phyloP scores from a whole-genome alignment of 148 eudicot genomes.

The Nyssa sinensis region DNA sequence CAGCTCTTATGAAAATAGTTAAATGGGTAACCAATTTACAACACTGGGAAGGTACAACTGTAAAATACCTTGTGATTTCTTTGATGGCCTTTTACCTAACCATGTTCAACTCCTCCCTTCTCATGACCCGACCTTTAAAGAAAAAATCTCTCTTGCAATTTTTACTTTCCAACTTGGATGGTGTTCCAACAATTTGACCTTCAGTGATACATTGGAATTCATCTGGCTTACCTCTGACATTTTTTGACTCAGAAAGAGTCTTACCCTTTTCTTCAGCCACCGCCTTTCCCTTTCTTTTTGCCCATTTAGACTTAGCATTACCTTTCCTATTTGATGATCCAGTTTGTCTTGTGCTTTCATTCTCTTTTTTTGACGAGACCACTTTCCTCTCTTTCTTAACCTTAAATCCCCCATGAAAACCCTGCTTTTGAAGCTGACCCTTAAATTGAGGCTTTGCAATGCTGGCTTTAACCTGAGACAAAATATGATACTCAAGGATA shows the following conservation, averaged over 20 bases:
- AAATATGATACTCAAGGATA: background rate
- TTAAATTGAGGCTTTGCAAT: slow-evolving; percentile 27
- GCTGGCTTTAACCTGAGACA: slow-evolving; percentile 27
- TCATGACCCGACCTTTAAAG: slow-evolving; percentile 10
- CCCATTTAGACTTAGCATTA: slow-evolving; percentile 7
- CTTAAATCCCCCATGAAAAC: slow-evolving; percentile 25
- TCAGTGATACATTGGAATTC: slow-evolving; percentile 3
- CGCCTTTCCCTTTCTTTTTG: slow-evolving; percentile 17
- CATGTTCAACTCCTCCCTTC: background rate
- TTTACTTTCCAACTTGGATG: slow-evolving; percentile 1
- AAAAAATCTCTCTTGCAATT: slow-evolving; percentile 13
- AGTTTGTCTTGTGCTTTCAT: slow-evolving; percentile 13
- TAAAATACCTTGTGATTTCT: slow-evolving; percentile 26
- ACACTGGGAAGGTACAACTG: slow-evolving; percentile 2
- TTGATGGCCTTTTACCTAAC: slow-evolving; percentile 16
- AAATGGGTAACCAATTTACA: slow-evolving; percentile 8
- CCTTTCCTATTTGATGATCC: slow-evolving; percentile 20
- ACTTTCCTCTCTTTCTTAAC: slow-evolving; percentile 12
- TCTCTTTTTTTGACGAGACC: slow-evolving; percentile 8
- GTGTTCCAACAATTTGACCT: slow-evolving; percentile 9
- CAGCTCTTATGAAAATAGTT: background rate
- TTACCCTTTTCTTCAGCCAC: slow-evolving; percentile 8
- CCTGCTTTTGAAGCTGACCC: slow-evolving; percentile 15
- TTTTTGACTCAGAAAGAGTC: slow-evolving; percentile 4
- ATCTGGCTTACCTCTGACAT: slow-evolving; percentile 9